These are phyloP conservation scores for Cucurbita maxima DNA, from an alignment of 306 rosid genomes.

Conservation along the genomic window DNA sequence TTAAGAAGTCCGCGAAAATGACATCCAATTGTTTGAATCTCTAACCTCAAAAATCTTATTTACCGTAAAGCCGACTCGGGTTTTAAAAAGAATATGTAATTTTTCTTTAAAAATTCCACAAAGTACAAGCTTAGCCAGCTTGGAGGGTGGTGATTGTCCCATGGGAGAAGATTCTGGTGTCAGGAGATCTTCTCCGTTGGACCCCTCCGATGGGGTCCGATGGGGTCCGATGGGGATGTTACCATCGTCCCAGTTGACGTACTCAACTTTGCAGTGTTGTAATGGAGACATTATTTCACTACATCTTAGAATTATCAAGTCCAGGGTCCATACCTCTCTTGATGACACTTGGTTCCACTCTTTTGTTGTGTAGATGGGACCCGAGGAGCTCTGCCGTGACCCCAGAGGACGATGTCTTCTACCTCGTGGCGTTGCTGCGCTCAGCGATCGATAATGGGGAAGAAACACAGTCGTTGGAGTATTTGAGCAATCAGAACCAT, in stretches of 20 bases:
- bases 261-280: background rate
- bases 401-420: slow-evolving; percentile 73
- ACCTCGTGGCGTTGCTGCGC: slow-evolving; percentile 79
- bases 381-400: slow-evolving; percentile 69
- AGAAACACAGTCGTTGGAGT: slow-evolving; percentile 35
- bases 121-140: slow-evolving; percentile 19
- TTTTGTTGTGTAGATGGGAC: slow-evolving; percentile 54
- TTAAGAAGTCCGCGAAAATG: background rate
- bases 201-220: slow-evolving; percentile 11
- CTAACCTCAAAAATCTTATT: too few relatives aligned
- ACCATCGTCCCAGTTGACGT: slow-evolving; percentile 1
- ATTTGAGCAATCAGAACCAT: slow-evolving; percentile 61
- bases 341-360: background rate
- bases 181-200: slow-evolving; percentile 43
- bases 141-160: slow-evolving; percentile 30
- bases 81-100: too few relatives aligned
- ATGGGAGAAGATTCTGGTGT: slow-evolving; percentile 37
- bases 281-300: background rate
- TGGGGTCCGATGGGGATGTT: background rate
- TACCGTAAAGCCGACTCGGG: too few relatives aligned
- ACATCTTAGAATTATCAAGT: background rate
- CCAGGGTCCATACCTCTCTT: background rate
- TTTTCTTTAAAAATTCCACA: background rate
- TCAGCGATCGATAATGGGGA: slow-evolving; percentile 58
- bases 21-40: background rate